Conservation (phyloP, 306 rosid species). For the Cicer arietinum region DNA sequence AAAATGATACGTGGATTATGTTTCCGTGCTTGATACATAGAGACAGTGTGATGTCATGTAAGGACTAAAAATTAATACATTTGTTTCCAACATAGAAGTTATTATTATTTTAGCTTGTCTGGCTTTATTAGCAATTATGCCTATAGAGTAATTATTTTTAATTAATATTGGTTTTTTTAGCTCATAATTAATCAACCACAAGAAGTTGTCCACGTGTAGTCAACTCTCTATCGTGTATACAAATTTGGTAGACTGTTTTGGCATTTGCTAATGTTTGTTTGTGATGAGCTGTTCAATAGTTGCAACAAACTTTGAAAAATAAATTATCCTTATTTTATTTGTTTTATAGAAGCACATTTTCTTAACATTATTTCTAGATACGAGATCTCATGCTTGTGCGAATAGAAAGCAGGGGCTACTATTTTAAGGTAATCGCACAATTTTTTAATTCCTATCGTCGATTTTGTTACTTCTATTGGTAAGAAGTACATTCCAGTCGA, state of each 20-base stretch:
- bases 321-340: constrained; percentile 36
- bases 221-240: constrained; percentile 38
- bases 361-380: constrained; percentile 47
- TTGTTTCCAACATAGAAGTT: background rate
- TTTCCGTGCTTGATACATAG: constrained; percentile 44
- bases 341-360: constrained; percentile 31
- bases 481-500: constrained; percentile 19
- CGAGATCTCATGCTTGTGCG: constrained; percentile 60
- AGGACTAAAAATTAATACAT: background rate
- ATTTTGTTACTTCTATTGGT: constrained; percentile 30
- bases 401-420: constrained; percentile 23
- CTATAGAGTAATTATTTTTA: constrained; percentile 26
- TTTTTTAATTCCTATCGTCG: background rate
- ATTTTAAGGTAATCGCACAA: constrained; percentile 41
- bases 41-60: constrained; percentile 37
- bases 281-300: constrained; percentile 56
- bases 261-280: constrained; percentile 49
- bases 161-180: constrained; percentile 17
- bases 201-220: constrained; percentile 47
- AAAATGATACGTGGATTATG: constrained; percentile 38
- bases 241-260: constrained; percentile 50
- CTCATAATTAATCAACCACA: constrained; percentile 33
- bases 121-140: background rate
- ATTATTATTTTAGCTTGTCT: background rate
- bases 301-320: constrained; percentile 67